phyloP scores from a whole-genome alignment of 352 stramenopile species.

The Thalassiosira livingstoniorum region DNA sequence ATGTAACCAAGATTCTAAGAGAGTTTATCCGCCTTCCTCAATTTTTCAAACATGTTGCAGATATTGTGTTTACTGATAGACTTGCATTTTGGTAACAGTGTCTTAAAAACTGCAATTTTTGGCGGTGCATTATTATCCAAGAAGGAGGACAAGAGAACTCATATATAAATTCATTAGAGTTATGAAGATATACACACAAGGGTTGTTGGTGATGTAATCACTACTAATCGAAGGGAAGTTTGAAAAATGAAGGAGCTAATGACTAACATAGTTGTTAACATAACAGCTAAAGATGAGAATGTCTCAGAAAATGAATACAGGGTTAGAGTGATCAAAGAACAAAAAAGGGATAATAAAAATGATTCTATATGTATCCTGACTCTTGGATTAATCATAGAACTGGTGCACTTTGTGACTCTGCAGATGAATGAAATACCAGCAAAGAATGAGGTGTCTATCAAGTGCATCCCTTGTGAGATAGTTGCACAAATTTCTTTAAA shows the following conservation, averaged over 20 bases:
- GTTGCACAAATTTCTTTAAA: slow-evolving; percentile 24
- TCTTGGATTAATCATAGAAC: slow-evolving; percentile 29
- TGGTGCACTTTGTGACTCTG: slow-evolving; percentile 43
- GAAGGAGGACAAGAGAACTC: neutral
- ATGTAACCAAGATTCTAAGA: slow-evolving; percentile 27
- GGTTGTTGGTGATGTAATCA: slow-evolving; percentile 1
- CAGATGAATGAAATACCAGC: slow-evolving; percentile 57
- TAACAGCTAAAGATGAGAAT: slow-evolving; percentile 30
- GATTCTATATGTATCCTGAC: slow-evolving; percentile 42
- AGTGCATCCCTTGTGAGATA: slow-evolving; percentile 36
- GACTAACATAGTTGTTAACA: slow-evolving; percentile 31
- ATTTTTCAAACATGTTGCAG: slow-evolving; percentile 18
- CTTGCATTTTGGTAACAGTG: slow-evolving; percentile 40
- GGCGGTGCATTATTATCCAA: slow-evolving; percentile 15
- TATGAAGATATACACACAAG: slow-evolving; percentile 16
- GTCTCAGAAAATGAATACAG: slow-evolving; percentile 57
- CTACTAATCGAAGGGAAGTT: slow-evolving; percentile 42
- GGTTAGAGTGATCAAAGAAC: slow-evolving; percentile 58
- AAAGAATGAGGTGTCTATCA: slow-evolving; percentile 20
- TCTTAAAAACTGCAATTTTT: slow-evolving; percentile 4
- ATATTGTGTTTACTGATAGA: slow-evolving; percentile 59
- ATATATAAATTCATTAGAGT: slow-evolving; percentile 20
- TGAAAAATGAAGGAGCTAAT: neutral
- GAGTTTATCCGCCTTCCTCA: slow-evolving; percentile 18
- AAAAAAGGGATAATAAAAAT: slow-evolving; percentile 24